A percentile compares a stretch with the other conserved stretches of the same genome.
Evolutionary conservation across 1,284 basidiomycete genomes (phyloP).

Genomic region (Ustilago esculenta): DNA sequence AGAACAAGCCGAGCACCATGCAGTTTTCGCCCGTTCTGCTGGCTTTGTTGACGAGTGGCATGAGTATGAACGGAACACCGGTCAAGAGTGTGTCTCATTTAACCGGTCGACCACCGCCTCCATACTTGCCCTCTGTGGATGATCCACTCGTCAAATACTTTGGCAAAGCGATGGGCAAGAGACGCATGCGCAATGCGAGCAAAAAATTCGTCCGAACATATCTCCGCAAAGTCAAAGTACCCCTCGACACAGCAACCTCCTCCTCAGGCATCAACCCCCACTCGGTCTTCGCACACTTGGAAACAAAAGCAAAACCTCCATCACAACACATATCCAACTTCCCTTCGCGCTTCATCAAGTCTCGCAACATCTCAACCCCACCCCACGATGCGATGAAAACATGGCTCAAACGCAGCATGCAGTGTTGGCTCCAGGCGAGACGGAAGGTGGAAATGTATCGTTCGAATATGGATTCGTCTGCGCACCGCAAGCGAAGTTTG

Average conservation of each 20-base stretch:
- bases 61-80: conserved; percentile 23
- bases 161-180: conserved; percentile 9
- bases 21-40: conserved; percentile 3
- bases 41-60: conserved; percentile 8
- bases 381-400: too few species aligned
- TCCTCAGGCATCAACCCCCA: too few species aligned
- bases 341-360: too few species aligned
- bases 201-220: conserved; percentile 10
- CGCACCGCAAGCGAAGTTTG: conserved; percentile 5
- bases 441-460: not conserved
- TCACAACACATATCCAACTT: not conserved
- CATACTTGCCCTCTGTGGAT: conserved; percentile 22
- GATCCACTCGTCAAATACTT: conserved; percentile 23
- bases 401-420: too few species aligned
- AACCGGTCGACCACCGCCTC: conserved; percentile 22
- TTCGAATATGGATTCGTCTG: not conserved
- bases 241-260: conserved; percentile 26
- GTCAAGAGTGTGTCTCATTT: conserved; percentile 15
- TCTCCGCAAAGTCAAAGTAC: conserved; percentile 23
- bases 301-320: conserved; percentile 1
- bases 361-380: too few species aligned
- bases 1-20: conserved; percentile 2
- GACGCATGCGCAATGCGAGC: conserved; percentile 16
- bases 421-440: too few species aligned
- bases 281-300: conserved; percentile 3